Conservation (phyloP, 2,329 filamentous ascomycete species). For the Capronia epimyces region DNA sequence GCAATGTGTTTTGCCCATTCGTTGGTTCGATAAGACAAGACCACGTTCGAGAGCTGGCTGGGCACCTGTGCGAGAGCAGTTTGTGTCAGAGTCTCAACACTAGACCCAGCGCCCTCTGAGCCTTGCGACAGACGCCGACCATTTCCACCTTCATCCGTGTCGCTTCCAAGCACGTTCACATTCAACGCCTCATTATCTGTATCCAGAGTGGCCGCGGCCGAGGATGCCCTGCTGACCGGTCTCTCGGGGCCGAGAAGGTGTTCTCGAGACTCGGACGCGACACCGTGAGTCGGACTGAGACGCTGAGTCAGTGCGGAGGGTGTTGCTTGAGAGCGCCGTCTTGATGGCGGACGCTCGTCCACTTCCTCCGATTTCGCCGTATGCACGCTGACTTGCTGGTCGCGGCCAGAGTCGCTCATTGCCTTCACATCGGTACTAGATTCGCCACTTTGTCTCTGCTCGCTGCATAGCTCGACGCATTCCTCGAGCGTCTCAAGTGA, state of each 20-base stretch:
- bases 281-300: conserved; percentile 8
- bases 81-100: conserved; percentile 32
- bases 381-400: not conserved
- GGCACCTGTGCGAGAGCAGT: conserved; percentile 56
- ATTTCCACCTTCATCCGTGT: conserved; percentile 21
- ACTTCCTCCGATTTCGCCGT: not conserved
- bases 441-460: conserved; percentile 5
- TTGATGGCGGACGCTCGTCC: conserved; percentile 4
- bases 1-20: conserved; percentile 93
- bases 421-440: not conserved
- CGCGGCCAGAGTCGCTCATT: not conserved
- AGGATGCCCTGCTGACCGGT: conserved; percentile 25
- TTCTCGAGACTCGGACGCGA: conserved; percentile 23
- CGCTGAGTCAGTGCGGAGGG: conserved; percentile 15
- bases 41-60: conserved; percentile 66
- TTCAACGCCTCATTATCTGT: conserved; percentile 25
- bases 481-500: conserved; percentile 82
- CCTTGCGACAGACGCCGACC: conserved; percentile 8
- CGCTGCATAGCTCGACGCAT: conserved; percentile 42
- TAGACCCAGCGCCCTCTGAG: conserved; percentile 17
- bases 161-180: conserved; percentile 8
- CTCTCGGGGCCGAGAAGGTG: conserved; percentile 19
- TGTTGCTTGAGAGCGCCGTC: conserved; percentile 19
- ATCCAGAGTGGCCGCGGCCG: conserved; percentile 27
- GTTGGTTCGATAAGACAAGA: conserved; percentile 80